A percentile compares a stretch with the other conserved stretches of the same genome.
These are phyloP conservation scores for Escallonia rubra DNA, from an alignment of 129 eudicot species.

Conservation along the genomic window DNA sequence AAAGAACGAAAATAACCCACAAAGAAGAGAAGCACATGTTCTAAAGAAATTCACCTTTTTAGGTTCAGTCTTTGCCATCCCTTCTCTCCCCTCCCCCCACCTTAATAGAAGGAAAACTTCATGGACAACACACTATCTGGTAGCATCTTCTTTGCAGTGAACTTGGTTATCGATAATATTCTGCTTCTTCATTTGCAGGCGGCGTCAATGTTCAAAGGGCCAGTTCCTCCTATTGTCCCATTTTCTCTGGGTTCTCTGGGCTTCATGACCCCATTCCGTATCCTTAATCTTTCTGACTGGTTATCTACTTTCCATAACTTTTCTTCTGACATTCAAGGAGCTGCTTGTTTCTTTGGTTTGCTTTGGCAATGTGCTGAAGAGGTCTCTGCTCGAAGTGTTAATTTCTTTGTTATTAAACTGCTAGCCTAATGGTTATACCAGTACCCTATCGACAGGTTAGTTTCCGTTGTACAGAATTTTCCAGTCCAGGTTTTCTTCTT, in stretches of 20 bases:
- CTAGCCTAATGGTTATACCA: too few relatives aligned
- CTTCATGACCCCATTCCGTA: slow-evolving; percentile 97
- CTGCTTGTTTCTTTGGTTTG: neutral
- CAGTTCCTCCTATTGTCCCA: slow-evolving; percentile 95
- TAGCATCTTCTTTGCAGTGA: neutral
- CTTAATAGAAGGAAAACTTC: too few relatives aligned
- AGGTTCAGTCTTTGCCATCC: too few relatives aligned
- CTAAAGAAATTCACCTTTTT: too few relatives aligned
- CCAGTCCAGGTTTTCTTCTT: slow-evolving; percentile 17
- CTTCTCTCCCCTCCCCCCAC: too few relatives aligned
- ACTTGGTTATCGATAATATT: neutral
- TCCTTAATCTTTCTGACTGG: slow-evolving; percentile 38
- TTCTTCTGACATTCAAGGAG: neutral
- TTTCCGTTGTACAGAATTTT: slow-evolving; percentile 1
- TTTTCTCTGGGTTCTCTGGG: slow-evolving; percentile 95
- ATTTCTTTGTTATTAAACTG: neutral
- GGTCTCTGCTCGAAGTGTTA: neutral
- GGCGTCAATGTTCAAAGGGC: slow-evolving; percentile 97
- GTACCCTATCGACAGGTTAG: neutral
- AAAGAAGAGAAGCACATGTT: too few relatives aligned
- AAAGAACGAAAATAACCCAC: too few relatives aligned
- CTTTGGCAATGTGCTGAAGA: neutral
- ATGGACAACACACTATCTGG: too few relatives aligned
- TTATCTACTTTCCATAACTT: neutral
- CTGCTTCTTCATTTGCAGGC: slow-evolving; percentile 52